Evolutionary conservation across 495 filamentous ascomycete species (phyloP), one percentile per base, ranked within the genome.

Genomic region (Zalerion maritima): DNA sequence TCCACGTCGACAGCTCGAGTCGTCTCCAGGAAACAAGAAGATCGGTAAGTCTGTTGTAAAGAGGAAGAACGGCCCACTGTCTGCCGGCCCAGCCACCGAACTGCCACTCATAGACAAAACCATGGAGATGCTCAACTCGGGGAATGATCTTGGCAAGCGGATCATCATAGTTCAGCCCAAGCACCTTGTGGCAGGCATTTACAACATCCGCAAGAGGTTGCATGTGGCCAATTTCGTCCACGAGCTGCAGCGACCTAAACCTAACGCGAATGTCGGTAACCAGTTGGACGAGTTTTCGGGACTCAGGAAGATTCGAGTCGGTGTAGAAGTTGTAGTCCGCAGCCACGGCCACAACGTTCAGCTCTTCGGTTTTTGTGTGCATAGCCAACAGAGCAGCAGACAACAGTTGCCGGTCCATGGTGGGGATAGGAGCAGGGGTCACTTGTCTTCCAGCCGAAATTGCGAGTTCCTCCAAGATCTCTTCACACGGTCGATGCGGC

Each of bases 1-100:
- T 75, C 91, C 91, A 99, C 3, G 84, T 91, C 1, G 78, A 73
- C 15, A 99, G 57, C 40, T 99, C 91, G 16, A 96, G 61, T 20
- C 82, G 73, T 17, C 91, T 70, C 91, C 91, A 99, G 40, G 61
- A 66, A 26, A 94, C 71, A 28, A 86, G 77, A 26, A 78, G 57
- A 26, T 62, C 62, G 1, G 84, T 87, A 10, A 96, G 58, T 18
- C 71, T 65, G 28, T 87, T 75, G 34, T 81, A 91, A 8, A 82
- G 50, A 5, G 60, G 45, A 0, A 62, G 57, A 4, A 72, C 79
- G 11, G 75, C 77, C 44, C 78, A 83, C 26, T 76, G 74, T 38
- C 69, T 67, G 53, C 82, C 89, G 5, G 86, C 82, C 46, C 92
- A 82, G 4, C 73, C 61, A 5, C 65, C 64, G 41, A 64, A 66